Evolutionary conservation across 2,329 filamentous ascomycete species (phyloP).

Genomic region (Trichoderma sp.): DNA sequence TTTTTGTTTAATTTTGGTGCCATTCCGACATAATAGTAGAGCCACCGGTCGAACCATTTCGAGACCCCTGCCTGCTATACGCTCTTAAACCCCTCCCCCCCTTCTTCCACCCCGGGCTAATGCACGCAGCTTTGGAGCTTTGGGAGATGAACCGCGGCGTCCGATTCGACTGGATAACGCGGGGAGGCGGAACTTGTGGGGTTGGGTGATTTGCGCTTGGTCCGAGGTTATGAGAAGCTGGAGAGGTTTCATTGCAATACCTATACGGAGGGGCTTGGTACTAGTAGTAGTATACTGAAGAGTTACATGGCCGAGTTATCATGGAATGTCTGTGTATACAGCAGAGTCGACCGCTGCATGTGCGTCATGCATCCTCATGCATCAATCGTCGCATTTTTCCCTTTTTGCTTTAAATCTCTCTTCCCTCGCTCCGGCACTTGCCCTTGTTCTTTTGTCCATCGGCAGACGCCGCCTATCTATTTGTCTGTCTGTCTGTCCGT

Average conservation of each 20-base stretch:
- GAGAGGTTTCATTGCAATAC: not conserved
- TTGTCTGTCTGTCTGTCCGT: not conserved
- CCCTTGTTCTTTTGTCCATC: not conserved
- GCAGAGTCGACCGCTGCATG: not conserved
- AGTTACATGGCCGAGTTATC: not conserved
- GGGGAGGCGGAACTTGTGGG: not conserved
- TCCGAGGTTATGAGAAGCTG: conserved; percentile 11
- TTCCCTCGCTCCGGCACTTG: not conserved
- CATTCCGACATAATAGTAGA: not conserved
- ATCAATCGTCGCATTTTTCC: not conserved
- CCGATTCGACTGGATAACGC: conserved; percentile 17
- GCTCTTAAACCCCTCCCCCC: too few species aligned
- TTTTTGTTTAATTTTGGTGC: too few species aligned
- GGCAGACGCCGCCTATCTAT: not conserved
- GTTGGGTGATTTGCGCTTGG: not conserved
- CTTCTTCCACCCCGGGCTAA: too few species aligned
- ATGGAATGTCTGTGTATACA: too few species aligned
- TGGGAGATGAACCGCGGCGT: conserved; percentile 7
- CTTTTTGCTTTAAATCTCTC: not conserved
- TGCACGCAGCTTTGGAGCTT: too few species aligned
- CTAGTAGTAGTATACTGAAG: not conserved
- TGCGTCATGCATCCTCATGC: not conserved
- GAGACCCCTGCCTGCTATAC: too few species aligned
- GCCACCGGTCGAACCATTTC: conserved; percentile 1
- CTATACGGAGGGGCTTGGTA: not conserved